These are phyloP conservation scores for Pseudonectria foliicola DNA, from an alignment of 2,329 filamentous ascomycete genomes.

Conservation along the genomic window DNA sequence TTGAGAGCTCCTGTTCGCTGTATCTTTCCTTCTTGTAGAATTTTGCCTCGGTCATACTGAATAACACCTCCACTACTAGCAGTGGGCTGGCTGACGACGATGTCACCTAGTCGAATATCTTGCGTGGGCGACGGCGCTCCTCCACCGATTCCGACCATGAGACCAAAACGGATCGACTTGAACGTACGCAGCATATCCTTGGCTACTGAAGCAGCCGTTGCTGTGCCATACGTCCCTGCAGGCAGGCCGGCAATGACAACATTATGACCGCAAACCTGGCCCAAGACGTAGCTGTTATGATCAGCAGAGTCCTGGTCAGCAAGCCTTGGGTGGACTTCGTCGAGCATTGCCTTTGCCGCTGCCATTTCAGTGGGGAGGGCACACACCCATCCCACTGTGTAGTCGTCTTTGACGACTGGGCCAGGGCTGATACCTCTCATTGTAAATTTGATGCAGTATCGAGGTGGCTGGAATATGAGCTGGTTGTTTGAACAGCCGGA, in stretches of 20 bases:
- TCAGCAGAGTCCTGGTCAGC: not conserved
- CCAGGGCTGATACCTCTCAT: no score
- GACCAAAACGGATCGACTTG: conserved; percentile 2
- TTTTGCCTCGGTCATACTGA: conserved; percentile 3
- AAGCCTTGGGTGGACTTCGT: conserved; percentile 14
- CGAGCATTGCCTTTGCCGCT: conserved; percentile 22
- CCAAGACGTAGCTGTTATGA: conserved; percentile 2
- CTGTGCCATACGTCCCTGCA: not conserved
- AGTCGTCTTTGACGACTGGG: conserved; percentile 4
- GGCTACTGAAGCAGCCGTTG: conserved; percentile 1
- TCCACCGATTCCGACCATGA: conserved; percentile 10
- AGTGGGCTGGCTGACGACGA: conserved; percentile 6
- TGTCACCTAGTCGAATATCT: conserved; percentile 9
- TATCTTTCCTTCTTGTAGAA: not conserved
- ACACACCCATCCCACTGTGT: conserved; percentile 27
- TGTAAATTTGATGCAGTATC: no score
- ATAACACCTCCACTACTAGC: conserved; percentile 1
- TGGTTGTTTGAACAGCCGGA: no score
- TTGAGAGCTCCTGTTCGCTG: conserved; percentile 1
- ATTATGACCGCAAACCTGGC: not conserved
- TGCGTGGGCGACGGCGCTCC: conserved; percentile 4
- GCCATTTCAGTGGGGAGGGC: conserved; percentile 24
- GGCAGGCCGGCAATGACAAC: conserved; percentile 3
- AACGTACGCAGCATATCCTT: conserved; percentile 3
- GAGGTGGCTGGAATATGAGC: no score